phyloP scores from a whole-genome alignment of 805 yeast genomes.

The Yamadazyma kitorensis region DNA sequence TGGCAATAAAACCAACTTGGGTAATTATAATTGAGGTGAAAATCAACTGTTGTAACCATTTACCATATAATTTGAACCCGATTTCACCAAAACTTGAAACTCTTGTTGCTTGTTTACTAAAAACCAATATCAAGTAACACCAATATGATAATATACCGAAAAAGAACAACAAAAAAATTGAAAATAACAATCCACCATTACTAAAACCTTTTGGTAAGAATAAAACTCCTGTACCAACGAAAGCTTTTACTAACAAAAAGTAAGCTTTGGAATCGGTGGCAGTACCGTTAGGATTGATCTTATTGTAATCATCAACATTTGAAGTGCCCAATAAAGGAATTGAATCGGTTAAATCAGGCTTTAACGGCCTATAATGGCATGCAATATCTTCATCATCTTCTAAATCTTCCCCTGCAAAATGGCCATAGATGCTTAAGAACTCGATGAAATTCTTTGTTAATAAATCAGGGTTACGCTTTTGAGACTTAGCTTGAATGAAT shows the following conservation, averaged over 20 bases:
- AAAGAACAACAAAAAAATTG: constrained; percentile 47
- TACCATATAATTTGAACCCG: constrained; percentile 62
- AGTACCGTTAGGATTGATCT: constrained; percentile 48
- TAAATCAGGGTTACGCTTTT: constrained; percentile 38
- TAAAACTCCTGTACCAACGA: constrained; percentile 74
- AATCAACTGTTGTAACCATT: constrained; percentile 61
- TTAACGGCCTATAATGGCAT: constrained; percentile 39
- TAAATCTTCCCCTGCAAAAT: constrained; percentile 80
- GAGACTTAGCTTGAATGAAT: constrained; percentile 41
- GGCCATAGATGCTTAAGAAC: constrained; percentile 76
- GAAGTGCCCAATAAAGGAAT: constrained; percentile 20
- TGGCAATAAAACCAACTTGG: constrained; percentile 78
- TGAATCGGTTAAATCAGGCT: constrained; percentile 13
- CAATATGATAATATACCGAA: constrained; percentile 74
- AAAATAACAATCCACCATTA: constrained; percentile 70
- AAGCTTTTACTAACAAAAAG: constrained; percentile 67
- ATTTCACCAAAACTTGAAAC: constrained; percentile 81
- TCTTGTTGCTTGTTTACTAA: constrained; percentile 54
- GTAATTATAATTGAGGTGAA: constrained; percentile 63
- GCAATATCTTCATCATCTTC: constrained; percentile 64
- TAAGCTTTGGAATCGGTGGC: constrained; percentile 74
- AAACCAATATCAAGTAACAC: constrained; percentile 68
- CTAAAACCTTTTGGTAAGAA: constrained; percentile 68
- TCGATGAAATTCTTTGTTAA: constrained; percentile 73
- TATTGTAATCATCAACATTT: constrained; percentile 14